A percentile compares a stretch with the other conserved stretches of the same genome.
Conservation (phyloP, 2,329 filamentous ascomycete species). For the Penicillium sp. region DNA sequence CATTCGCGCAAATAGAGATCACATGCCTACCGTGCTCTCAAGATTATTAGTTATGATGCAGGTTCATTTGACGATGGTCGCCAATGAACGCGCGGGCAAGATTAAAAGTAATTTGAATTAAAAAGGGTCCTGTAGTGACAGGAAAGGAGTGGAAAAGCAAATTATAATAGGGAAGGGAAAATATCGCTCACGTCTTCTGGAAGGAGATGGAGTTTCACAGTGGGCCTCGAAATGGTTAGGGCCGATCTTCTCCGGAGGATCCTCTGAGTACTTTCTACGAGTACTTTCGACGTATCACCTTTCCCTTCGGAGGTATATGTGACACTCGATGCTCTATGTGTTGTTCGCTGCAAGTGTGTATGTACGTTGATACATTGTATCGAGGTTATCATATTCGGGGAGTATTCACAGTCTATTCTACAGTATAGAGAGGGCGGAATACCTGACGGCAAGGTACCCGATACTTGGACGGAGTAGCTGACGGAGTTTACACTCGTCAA, state of each 20-base stretch:
- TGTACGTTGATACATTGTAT: not conserved
- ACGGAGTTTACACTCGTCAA: not conserved
- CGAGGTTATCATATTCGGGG: not conserved
- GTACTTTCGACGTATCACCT: not conserved
- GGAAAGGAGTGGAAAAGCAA: not conserved
- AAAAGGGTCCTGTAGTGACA: slow-evolving; percentile 10
- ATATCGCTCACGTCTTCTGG: slow-evolving; percentile 17
- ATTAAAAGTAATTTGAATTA: slow-evolving; percentile 9
- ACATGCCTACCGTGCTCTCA: slow-evolving; percentile 64
- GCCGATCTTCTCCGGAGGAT: slow-evolving; percentile 31
- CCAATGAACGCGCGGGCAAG: slow-evolving; percentile 78
- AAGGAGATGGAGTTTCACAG: slow-evolving; percentile 27
- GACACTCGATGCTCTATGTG: not conserved
- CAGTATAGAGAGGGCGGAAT: not conserved
- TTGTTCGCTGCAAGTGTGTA: not conserved
- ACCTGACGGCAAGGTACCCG: not conserved
- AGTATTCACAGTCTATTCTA: not conserved
- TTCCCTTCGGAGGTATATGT: not conserved
- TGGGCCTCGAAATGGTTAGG: slow-evolving; percentile 17
- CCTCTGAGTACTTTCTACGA: slow-evolving; percentile 16
- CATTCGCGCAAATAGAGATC: slow-evolving; percentile 13
- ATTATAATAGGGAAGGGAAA: slow-evolving; percentile 5
- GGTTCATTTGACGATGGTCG: slow-evolving; percentile 98
- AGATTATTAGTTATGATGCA: slow-evolving; percentile 68
- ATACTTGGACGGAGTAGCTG: not conserved